Percentiles rank a stretch among this genome's conserved stretches.
Conservation (phyloP, 441 rosid genomes). For the Populus trichocarpa region DNA sequence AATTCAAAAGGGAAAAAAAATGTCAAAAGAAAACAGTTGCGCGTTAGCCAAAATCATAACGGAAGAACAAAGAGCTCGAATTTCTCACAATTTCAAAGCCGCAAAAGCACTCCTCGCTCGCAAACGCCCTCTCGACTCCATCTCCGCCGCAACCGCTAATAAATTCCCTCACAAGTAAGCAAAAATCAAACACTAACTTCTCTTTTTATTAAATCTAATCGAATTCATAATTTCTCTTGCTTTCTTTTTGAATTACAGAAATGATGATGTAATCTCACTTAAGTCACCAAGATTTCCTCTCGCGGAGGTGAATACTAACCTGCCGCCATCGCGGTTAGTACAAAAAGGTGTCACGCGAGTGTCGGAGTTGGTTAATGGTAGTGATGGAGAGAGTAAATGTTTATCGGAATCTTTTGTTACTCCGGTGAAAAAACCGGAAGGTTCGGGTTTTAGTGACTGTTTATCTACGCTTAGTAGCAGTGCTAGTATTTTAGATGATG, state of each 20-base stretch:
- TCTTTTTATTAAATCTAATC: background rate
- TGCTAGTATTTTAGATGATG: slow-evolving; percentile 63
- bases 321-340: slow-evolving; percentile 25
- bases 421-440: slow-evolving; percentile 35
- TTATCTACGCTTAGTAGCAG: slow-evolving; percentile 18
- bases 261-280: slow-evolving; percentile 24
- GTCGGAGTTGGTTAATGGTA: slow-evolving; percentile 10
- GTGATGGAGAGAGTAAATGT: slow-evolving; percentile 15
- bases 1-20: background rate
- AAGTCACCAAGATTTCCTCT: slow-evolving; percentile 56
- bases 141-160: slow-evolving; percentile 1
- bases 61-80: slow-evolving; percentile 37
- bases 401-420: slow-evolving; percentile 33
- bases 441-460: slow-evolving; percentile 28
- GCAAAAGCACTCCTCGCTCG: slow-evolving; percentile 57
- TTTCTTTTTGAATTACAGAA: slow-evolving; percentile 20
- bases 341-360: slow-evolving; percentile 12
- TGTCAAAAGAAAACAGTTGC: slow-evolving; percentile 33
- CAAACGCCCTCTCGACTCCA: slow-evolving; percentile 39
- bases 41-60: slow-evolving; percentile 20
- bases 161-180: slow-evolving; percentile 25
- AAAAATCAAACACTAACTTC: background rate
- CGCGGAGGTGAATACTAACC: slow-evolving; percentile 42
- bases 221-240: background rate
- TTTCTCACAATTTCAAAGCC: slow-evolving; percentile 53